Evolutionary conservation across 441 rosid species (phyloP).

Genomic region (Manihot esculenta): DNA sequence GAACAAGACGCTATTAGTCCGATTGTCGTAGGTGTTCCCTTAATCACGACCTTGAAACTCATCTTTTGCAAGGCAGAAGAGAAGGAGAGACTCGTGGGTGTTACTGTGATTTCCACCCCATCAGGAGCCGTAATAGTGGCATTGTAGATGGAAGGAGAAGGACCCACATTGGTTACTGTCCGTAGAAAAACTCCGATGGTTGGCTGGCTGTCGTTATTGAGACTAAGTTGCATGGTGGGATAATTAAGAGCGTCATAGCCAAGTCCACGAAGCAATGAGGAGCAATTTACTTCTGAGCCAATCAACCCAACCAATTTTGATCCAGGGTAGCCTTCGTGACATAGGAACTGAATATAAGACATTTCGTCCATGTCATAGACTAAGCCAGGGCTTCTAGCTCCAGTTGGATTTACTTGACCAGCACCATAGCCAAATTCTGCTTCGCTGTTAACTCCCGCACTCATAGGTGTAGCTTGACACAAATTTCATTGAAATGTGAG

Average conservation of each 20-base stretch:
- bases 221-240: conserved; percentile 66
- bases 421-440: conserved; percentile 64
- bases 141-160: conserved; percentile 35
- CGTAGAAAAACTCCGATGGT: conserved; percentile 40
- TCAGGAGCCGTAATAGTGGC: conserved; percentile 50
- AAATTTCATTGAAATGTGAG: conserved; percentile 4
- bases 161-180: conserved; percentile 71
- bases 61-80: conserved; percentile 43
- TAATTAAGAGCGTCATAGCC: conserved; percentile 75
- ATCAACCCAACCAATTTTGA: conserved; percentile 56
- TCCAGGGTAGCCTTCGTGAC: conserved; percentile 64
- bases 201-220: conserved; percentile 34
- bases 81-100: conserved; percentile 53
- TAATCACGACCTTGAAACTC: conserved; percentile 72
- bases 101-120: conserved; percentile 57
- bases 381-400: conserved; percentile 70
- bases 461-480: conserved; percentile 62
- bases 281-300: conserved; percentile 53
- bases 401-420: conserved; percentile 60
- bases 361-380: conserved; percentile 61
- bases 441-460: conserved; percentile 45
- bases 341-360: conserved; percentile 62
- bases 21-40: conserved; percentile 40
- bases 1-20: conserved; percentile 58
- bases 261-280: conserved; percentile 48